phyloP scores from a whole-genome alignment of 441 rosid genomes.

The Pelargonium citronellum region DNA sequence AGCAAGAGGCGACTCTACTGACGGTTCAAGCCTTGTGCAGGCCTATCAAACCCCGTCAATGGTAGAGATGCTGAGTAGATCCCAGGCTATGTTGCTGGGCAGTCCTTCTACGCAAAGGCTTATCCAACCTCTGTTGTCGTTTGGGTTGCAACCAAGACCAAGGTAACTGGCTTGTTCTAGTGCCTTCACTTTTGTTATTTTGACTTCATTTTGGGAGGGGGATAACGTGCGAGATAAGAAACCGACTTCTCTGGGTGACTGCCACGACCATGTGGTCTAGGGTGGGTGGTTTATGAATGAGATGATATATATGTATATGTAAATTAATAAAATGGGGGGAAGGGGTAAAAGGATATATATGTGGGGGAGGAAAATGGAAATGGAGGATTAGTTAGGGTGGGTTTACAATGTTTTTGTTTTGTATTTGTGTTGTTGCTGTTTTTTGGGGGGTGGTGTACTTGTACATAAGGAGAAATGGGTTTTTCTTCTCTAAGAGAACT shows the following conservation, averaged over 20 bases:
- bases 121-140: constrained; percentile 49
- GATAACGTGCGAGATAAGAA: constrained; percentile 22
- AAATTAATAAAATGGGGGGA: constrained; percentile 40
- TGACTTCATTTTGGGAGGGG: constrained; percentile 27
- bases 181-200: constrained; percentile 18
- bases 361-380: constrained; percentile 19
- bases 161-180: constrained; percentile 41
- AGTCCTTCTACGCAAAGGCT: constrained; percentile 74
- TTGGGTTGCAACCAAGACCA: constrained; percentile 59
- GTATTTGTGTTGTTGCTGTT: constrained; percentile 28
- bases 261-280: no score
- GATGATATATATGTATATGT: constrained; percentile 34
- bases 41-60: constrained; percentile 90
- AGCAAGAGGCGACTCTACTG: constrained; percentile 92
- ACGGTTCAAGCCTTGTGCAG: constrained; percentile 70
- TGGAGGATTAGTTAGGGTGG: constrained; percentile 28
- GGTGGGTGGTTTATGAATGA: not conserved
- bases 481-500: constrained; percentile 21
- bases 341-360: constrained; percentile 30
- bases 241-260: constrained; percentile 11
- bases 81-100: constrained; percentile 58
- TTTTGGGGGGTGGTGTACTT: constrained; percentile 27
- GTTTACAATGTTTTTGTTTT: constrained; percentile 20
- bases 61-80: constrained; percentile 85
- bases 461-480: constrained; percentile 38